A percentile compares a stretch with the other conserved stretches of the same genome.
Evolutionary conservation across 2,329 filamentous ascomycete genomes (phyloP).

Genomic region (Chrysoporthe austroafricana): DNA sequence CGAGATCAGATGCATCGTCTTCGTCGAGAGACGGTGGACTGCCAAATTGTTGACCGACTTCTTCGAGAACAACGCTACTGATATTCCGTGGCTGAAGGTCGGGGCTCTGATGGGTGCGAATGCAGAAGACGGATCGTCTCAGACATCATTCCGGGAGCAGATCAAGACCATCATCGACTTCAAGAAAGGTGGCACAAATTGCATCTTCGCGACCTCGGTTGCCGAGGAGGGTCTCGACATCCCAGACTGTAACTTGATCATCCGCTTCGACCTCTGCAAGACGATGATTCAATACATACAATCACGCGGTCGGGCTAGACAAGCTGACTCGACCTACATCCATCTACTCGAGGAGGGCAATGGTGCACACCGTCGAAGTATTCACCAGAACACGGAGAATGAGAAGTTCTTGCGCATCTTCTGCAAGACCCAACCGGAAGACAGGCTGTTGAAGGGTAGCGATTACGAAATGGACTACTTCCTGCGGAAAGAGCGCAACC

Average conservation of each 20-base stretch:
- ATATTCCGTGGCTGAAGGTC: conserved; percentile 63
- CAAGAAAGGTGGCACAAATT: conserved; percentile 61
- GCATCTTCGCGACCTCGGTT: conserved; percentile 68
- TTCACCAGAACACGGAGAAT: conserved; percentile 63
- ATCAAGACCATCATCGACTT: conserved; percentile 72
- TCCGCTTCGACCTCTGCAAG: conserved; percentile 82
- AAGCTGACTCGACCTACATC: conserved; percentile 76
- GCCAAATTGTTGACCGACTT: conserved; percentile 74
- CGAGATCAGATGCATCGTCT: conserved; percentile 75
- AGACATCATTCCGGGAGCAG: conserved; percentile 74
- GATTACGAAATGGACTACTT: conserved; percentile 61
- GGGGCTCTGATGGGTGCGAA: conserved; percentile 61
- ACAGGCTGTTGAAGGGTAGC: conserved; percentile 68
- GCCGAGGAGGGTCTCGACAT: conserved; percentile 72
- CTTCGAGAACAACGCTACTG: conserved; percentile 54
- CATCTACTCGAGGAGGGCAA: conserved; percentile 83
- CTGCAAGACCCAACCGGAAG: conserved; percentile 73
- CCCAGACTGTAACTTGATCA: conserved; percentile 67
- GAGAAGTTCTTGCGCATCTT: conserved; percentile 72
- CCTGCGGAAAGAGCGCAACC: conserved; percentile 51
- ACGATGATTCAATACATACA: conserved; percentile 97
- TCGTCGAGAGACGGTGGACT: conserved; percentile 79
- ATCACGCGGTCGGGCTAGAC: conserved; percentile 84
- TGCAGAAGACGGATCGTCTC: conserved; percentile 57
- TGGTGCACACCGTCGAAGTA: conserved; percentile 55